A percentile compares a stretch with the other conserved stretches of the same genome.
Evolutionary conservation across 352 stramenopile genomes (phyloP).

Genomic region (Phytophthora citricola): DNA sequence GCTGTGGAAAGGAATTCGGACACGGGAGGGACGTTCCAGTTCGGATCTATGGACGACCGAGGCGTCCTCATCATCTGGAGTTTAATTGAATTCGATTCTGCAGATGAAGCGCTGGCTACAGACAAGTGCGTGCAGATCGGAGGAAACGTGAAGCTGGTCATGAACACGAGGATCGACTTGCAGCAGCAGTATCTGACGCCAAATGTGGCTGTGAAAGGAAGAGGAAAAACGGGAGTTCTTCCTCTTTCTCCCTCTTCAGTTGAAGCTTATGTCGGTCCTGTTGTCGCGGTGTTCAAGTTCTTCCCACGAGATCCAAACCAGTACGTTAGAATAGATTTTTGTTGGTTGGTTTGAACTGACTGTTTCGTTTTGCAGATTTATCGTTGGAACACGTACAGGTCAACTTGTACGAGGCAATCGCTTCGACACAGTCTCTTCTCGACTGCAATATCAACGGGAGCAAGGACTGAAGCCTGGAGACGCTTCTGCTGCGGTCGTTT

Average conservation of each 20-base stretch:
- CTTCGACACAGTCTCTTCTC: constrained; percentile 38
- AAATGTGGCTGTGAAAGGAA: constrained; percentile 1
- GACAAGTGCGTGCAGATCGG: constrained; percentile 77
- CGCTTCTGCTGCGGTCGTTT: constrained; percentile 39
- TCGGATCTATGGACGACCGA: constrained; percentile 76
- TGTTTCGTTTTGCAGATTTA: constrained; percentile 37
- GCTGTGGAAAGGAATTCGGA: constrained; percentile 28
- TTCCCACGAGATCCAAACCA: constrained; percentile 66
- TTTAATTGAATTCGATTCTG: constrained; percentile 58
- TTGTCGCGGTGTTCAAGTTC: constrained; percentile 55
- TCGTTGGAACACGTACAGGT: constrained; percentile 56
- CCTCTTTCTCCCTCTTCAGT: constrained; percentile 18
- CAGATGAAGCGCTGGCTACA: constrained; percentile 48
- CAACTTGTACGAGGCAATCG: constrained; percentile 46
- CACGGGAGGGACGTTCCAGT: constrained; percentile 58
- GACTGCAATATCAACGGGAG: constrained; percentile 29
- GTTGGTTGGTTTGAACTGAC: not conserved
- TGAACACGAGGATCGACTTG: constrained; percentile 69
- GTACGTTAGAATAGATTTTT: constrained; percentile 27
- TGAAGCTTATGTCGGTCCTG: constrained; percentile 41
- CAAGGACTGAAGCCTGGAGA: constrained; percentile 8
- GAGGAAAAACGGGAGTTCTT: constrained; percentile 15
- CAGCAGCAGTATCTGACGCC: constrained; percentile 52
- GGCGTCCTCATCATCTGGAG: constrained; percentile 77
- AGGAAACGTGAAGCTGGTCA: constrained; percentile 68